phyloP scores from a whole-genome alignment of 2,329 filamentous ascomycete species.

The Nothopassalora personata region DNA sequence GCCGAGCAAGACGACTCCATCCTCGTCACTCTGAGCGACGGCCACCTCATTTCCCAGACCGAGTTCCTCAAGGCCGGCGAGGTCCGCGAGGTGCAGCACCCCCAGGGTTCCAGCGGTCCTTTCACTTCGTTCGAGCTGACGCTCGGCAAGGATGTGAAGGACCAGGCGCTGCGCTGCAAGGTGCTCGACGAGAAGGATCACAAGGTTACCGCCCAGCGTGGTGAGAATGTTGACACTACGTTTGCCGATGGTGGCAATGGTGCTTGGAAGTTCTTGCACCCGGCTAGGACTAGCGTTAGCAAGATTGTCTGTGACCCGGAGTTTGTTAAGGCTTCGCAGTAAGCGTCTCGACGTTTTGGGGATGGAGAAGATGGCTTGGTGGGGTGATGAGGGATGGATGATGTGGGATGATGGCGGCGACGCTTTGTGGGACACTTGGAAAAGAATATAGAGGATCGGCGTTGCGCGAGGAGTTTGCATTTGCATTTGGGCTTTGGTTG shows the following conservation, averaged over 20 bases:
- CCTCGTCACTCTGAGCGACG: constrained; percentile 9
- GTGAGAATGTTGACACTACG: constrained; percentile 10
- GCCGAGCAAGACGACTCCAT: constrained; percentile 1
- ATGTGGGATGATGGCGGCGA: too few species aligned
- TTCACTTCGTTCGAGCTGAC: constrained; percentile 8
- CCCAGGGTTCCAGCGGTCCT: constrained; percentile 6
- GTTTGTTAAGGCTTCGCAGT: too few species aligned
- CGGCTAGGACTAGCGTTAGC: constrained; percentile 5
- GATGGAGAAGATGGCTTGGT: too few species aligned
- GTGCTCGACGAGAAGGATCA: constrained; percentile 6
- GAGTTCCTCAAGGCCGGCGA: constrained; percentile 6
- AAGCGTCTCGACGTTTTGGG: too few species aligned
- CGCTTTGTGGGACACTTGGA: too few species aligned
- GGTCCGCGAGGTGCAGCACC: constrained; percentile 4
- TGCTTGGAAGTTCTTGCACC: constrained; percentile 10
- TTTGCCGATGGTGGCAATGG: constrained; percentile 10
- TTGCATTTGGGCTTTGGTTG: too few species aligned
- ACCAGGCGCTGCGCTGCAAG: constrained; percentile 13
- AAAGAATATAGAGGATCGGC: too few species aligned
- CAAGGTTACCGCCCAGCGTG: constrained; percentile 6
- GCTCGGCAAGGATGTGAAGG: constrained; percentile 5
- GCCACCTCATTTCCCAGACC: constrained; percentile 12
- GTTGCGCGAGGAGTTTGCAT: too few species aligned
- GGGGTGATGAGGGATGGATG: too few species aligned
- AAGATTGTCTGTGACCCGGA: constrained; percentile 3